Percentiles rank a stretch among this genome's conserved stretches.
Evolutionary conservation across 148 eudicot genomes (phyloP).

Genomic region (Fagopyrum homotropicum): DNA sequence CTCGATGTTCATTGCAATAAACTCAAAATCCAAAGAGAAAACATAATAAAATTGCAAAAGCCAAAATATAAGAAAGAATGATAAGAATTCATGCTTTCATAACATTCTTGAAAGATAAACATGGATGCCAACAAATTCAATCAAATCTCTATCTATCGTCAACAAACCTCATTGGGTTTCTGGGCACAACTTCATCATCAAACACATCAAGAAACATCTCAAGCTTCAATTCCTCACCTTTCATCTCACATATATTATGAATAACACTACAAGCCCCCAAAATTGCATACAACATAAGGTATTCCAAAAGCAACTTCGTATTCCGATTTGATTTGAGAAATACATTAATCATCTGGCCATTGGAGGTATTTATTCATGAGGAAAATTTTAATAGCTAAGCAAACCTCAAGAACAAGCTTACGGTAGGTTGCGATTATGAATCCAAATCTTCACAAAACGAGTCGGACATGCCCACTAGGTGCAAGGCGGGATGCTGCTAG

Average conservation of each 20-base stretch:
- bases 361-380: slow-evolving; percentile 49
- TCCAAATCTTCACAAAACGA: slow-evolving; percentile 60
- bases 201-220: slow-evolving; percentile 40
- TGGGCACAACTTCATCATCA: slow-evolving; percentile 50
- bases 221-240: slow-evolving; percentile 29
- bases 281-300: slow-evolving; percentile 39
- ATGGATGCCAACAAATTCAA: slow-evolving; percentile 2
- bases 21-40: neutral
- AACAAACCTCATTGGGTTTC: slow-evolving; percentile 28
- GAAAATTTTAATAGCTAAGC: slow-evolving; percentile 39
- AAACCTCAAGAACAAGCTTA: slow-evolving; percentile 62
- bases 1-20: no score
- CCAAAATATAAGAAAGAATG: neutral
- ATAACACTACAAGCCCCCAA: slow-evolving; percentile 68
- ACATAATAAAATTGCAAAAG: neutral
- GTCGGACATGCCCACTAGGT: slow-evolving; percentile 65
- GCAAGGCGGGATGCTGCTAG: slow-evolving; percentile 42
- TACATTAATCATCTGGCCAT: slow-evolving; percentile 48
- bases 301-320: slow-evolving; percentile 49
- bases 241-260: slow-evolving; percentile 66
- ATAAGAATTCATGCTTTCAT: no score
- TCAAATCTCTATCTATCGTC: neutral
- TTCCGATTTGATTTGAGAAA: slow-evolving; percentile 21
- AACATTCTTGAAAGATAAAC: neutral
- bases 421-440: slow-evolving; percentile 74